Conservation (phyloP, 257 asterid genomes). For the Salvia hispanica region DNA sequence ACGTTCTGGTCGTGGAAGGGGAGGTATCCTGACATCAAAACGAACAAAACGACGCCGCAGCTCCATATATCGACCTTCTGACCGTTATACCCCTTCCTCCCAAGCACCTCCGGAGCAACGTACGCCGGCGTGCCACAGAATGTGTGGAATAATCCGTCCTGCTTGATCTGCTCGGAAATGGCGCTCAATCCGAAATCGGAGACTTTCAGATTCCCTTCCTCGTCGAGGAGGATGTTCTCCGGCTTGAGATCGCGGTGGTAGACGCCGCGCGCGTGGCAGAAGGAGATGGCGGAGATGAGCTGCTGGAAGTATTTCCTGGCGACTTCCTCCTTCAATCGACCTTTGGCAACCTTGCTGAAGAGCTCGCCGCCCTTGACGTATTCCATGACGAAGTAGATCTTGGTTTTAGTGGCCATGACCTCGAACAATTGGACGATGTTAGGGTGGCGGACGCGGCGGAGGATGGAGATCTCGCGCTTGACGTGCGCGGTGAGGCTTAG, state of each 20-base stretch:
- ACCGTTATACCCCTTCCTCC: constrained; percentile 81
- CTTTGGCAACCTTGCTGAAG: constrained; percentile 86
- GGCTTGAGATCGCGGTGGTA: constrained; percentile 91
- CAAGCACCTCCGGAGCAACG: constrained; percentile 93
- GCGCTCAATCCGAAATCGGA: constrained; percentile 93
- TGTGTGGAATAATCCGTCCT: constrained; percentile 87
- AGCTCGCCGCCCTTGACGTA: constrained; percentile 89
- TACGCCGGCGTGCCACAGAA: constrained; percentile 95
- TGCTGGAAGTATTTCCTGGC: constrained; percentile 87
- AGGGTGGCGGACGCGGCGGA: constrained; percentile 87
- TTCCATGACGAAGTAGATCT: constrained; percentile 71
- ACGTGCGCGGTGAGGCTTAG: constrained; percentile 74
- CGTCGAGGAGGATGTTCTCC: constrained; percentile 79
- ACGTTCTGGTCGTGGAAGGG: constrained; percentile 90
- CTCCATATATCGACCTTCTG: constrained; percentile 95
- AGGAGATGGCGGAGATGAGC: constrained; percentile 74
- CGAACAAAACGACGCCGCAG: constrained; percentile 89
- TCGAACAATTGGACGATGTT: constrained; percentile 86
- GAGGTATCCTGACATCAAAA: constrained; percentile 86
- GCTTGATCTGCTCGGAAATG: constrained; percentile 87
- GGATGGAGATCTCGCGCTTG: constrained; percentile 91
- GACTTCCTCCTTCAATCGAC: constrained; percentile 77
- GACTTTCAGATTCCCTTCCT: constrained; percentile 80
- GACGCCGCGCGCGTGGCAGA: constrained; percentile 94
- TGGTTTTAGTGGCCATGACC: constrained; percentile 63